Evolutionary conservation across 441 rosid genomes (phyloP), one percentile per base, ranked within the genome.

Genomic region (Syzygium syzygioides): DNA sequence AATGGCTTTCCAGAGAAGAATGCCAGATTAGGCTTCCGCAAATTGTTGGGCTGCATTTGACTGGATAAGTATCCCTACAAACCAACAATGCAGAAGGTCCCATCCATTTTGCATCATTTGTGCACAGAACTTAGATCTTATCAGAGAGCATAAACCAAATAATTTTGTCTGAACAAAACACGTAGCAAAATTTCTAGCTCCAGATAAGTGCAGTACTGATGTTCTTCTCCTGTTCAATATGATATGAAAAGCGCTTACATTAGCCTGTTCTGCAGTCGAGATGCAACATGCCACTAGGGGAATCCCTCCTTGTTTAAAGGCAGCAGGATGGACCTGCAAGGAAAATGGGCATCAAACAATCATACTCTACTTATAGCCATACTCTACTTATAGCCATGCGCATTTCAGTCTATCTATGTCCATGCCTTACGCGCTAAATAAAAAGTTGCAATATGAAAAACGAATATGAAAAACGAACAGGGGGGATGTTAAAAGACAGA

Each of bases 251-350:
- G 55, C 83, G 92, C 96, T 93, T 93, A 95, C 99, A 86, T 90
- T 95, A 88, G 99, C 96, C 87, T 93, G 96, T 91, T 96, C 95
- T 85, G 98, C 98, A 68, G 98, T 97, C 66, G 98, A 93, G 90
- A 95, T 92, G 93, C 99, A 96, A 89, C 96, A 93, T 79, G 99
- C 93, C 91, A 98, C 95, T 92, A 96, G 90, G 57, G 97, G 96
- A 91, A 94, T 89, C 86, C 98, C 98, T 89, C 98, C 97, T 54
- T 94, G 94, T 92, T 95, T 95, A 89, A 96, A 92, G 86, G 98
- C 98, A 88, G 97, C 91, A 64, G 99, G 99, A 93, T 97, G 98
- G 90, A 97, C 94, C 99, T 97, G 93, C 89, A 92, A 64, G 86
- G 79, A 56, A 68, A 86, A 85, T 68, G 71, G 17, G 1, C 20